Conservation (phyloP, 2,329 filamentous ascomycete genomes). For the Fusarium nematophilum region DNA sequence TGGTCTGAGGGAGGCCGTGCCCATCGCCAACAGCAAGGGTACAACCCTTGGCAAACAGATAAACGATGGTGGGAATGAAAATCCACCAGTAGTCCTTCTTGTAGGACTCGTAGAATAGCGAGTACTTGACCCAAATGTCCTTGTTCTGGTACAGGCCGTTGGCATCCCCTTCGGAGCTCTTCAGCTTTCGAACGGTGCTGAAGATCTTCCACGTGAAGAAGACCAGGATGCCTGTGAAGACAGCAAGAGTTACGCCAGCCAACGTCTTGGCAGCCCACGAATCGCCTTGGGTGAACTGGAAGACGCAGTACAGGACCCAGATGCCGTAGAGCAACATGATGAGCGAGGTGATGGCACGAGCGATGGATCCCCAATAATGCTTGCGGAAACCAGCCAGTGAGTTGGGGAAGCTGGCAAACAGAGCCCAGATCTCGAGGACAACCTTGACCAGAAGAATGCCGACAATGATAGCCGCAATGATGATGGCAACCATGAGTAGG, state of each 20-base stretch:
- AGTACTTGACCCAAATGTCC: constrained; percentile 93
- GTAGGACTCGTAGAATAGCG: constrained; percentile 96
- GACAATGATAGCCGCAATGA: constrained; percentile 85
- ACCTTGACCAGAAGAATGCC: constrained; percentile 91
- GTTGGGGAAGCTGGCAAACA: constrained; percentile 89
- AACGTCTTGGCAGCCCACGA: constrained; percentile 92
- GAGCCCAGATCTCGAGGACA: constrained; percentile 88
- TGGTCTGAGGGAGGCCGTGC: constrained; percentile 83
- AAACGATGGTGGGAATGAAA: constrained; percentile 88
- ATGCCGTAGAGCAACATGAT: constrained; percentile 93
- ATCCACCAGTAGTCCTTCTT: constrained; percentile 97
- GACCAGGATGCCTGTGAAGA: constrained; percentile 84
- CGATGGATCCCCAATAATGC: constrained; percentile 95
- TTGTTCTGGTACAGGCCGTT: constrained; percentile 86
- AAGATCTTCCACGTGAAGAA: constrained; percentile 91
- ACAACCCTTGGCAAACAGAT: constrained; percentile 90
- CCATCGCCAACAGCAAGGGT: constrained; percentile 88
- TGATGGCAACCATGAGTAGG: constrained; percentile 86
- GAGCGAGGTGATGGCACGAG: constrained; percentile 87
- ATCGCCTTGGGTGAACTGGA: constrained; percentile 92
- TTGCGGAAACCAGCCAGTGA: constrained; percentile 86
- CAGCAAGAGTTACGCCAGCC: constrained; percentile 80
- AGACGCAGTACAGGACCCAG: constrained; percentile 96
- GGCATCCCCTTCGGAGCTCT: constrained; percentile 78
- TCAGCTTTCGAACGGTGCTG: constrained; percentile 77